Evolutionary conservation across 2,329 filamentous ascomycete species (phyloP).

Genomic region (Pseudogymnoascus pannorum): DNA sequence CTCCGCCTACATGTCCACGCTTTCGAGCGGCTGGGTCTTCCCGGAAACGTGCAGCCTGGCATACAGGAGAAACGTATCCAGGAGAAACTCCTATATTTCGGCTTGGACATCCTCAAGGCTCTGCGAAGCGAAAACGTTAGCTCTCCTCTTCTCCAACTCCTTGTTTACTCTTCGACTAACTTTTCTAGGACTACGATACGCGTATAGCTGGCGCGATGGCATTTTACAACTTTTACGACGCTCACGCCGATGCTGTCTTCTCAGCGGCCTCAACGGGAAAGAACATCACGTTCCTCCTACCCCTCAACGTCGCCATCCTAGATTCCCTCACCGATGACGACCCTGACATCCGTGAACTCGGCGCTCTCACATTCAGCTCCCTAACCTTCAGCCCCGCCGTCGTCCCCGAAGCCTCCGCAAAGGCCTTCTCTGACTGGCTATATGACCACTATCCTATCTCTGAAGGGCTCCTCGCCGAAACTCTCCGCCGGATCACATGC

Average conservation of each 20-base stretch:
- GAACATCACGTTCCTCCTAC: conserved; percentile 36
- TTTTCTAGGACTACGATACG: conserved; percentile 52
- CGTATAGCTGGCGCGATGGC: conserved; percentile 53
- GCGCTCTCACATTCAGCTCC: conserved; percentile 34
- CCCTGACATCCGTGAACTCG: conserved; percentile 70
- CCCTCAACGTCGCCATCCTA: conserved; percentile 60
- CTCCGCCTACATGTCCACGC: not conserved
- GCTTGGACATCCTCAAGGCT: not conserved
- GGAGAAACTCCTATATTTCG: not conserved
- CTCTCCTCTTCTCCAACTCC: not conserved
- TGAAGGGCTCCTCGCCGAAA: conserved; percentile 33
- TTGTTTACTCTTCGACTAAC: conserved; percentile 8
- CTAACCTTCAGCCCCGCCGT: conserved; percentile 25
- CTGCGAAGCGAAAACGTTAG: not conserved
- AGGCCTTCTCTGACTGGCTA: conserved; percentile 18
- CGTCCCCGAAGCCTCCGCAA: conserved; percentile 32
- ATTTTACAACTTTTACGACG: conserved; percentile 43
- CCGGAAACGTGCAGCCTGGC: not conserved
- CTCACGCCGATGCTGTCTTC: conserved; percentile 19
- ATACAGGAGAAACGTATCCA: not conserved
- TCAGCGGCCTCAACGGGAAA: conserved; percentile 20
- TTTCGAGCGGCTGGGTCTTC: not conserved
- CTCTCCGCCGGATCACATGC: conserved; percentile 12
- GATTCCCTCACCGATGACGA: conserved; percentile 83
- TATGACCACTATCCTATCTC: not conserved